These are phyloP conservation scores for Echeveria elegans DNA, from an alignment of 164 flowering plant species.

Conservation along the genomic window DNA sequence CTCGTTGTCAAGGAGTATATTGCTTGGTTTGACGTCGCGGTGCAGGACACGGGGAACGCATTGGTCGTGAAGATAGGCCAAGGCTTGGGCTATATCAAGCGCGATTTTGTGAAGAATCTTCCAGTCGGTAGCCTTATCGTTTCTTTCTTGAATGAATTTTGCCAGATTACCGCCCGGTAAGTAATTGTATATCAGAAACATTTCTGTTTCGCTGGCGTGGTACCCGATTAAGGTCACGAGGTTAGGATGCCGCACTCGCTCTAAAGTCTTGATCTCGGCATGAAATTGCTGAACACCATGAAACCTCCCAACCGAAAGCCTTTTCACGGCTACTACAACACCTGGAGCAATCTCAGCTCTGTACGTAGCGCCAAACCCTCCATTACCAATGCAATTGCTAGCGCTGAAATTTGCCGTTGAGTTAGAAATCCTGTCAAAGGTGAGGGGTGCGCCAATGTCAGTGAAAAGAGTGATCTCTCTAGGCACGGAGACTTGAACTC, in stretches of 20 bases:
- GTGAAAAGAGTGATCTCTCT: slow-evolving; percentile 31
- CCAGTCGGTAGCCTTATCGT: slow-evolving; percentile 26
- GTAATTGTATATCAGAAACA: slow-evolving; percentile 63
- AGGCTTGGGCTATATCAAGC: slow-evolving; percentile 44
- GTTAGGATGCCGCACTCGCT: slow-evolving; percentile 37
- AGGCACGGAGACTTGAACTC: slow-evolving; percentile 25
- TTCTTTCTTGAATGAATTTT: slow-evolving; percentile 37
- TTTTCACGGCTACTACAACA: slow-evolving; percentile 43
- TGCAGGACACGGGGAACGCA: slow-evolving; percentile 49
- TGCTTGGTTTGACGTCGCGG: slow-evolving; percentile 65
- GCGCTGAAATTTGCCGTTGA: slow-evolving; percentile 42
- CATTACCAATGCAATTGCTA: slow-evolving; percentile 51
- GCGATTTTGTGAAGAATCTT: slow-evolving; percentile 54
- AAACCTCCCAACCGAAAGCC: slow-evolving; percentile 39
- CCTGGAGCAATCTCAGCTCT: slow-evolving; percentile 51
- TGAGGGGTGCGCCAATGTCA: slow-evolving; percentile 38
- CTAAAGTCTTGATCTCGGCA: slow-evolving; percentile 48
- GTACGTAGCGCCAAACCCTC: slow-evolving; percentile 70
- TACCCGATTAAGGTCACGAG: slow-evolving; percentile 53
- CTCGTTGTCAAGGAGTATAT: slow-evolving; percentile 44
- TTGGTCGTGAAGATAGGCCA: slow-evolving; percentile 48
- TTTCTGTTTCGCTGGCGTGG: slow-evolving; percentile 48
- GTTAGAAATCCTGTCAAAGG: slow-evolving; percentile 34
- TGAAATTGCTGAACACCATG: slow-evolving; percentile 53
- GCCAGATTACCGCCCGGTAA: slow-evolving; percentile 60